Evolutionary conservation across 257 asterid species (phyloP), one percentile per base, ranked within the genome.

Genomic region (Marsdenia floribunda): DNA sequence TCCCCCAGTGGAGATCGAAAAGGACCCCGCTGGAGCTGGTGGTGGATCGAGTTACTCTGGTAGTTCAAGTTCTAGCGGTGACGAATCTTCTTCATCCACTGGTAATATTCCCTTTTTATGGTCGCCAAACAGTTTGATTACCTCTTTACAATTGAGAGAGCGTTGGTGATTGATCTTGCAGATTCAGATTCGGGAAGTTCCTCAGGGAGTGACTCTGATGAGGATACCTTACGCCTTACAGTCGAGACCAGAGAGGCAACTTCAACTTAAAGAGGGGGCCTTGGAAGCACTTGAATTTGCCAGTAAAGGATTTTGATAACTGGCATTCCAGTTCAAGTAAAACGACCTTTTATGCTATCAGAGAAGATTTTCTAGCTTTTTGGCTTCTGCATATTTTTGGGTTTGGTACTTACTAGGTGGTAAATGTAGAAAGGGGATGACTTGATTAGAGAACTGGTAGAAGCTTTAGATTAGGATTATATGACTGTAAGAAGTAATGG

Each of bases 1-100:
- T 33, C 87, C 87, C 22, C 80, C 79, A 15, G 82, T 80, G 71
- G 80, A 77, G 80, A 83, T 83, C 14, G 87, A 83, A 46, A 83
- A 67, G 80, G 84, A 83, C 55, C 60, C 13, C 6, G 67, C 70
- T 16, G 67, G 46, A 68, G 76, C 73, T 40, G 65, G 53, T 77
- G 22, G 75, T 47, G 71, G 80, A 71, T 67, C 80, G 35, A 66
- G 82, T 33, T 74, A 78, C 70, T 80, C 82, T 35, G 44, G 79
- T 47, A 68, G 80, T 64, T 78, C 85, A 58, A 71, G 80, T 77
- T 76, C 83, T 58, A 76, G 75, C 59, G 75, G 84, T 75, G 80
- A 72, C 73, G 72, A 52, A 63, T 76, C 83, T 35, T 82, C 83
- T 38, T 38, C 71, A 7, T 73, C 84, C 59, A 57, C 74, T 77